Evolutionary conservation across 495 filamentous ascomycete genomes (phyloP).

Genomic region (Trichodelitschia bisporula): DNA sequence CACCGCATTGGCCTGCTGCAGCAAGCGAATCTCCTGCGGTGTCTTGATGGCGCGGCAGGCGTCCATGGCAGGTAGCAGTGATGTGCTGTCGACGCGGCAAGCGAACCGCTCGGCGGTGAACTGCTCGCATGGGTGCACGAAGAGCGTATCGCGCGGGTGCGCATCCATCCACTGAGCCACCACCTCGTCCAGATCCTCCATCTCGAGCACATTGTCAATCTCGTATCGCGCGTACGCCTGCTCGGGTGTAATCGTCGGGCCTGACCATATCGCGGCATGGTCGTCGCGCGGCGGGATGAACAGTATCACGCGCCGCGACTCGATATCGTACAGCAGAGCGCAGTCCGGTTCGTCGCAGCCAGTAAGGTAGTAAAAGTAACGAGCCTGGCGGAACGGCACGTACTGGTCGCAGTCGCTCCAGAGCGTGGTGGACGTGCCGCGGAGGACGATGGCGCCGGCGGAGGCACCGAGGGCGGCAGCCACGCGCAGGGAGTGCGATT

Average conservation of each 20-base stretch:
- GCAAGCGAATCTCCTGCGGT: slow-evolving; percentile 52
- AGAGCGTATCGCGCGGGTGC: slow-evolving; percentile 7
- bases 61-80: slow-evolving; percentile 42
- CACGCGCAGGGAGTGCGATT: too few relatives aligned
- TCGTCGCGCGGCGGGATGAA: slow-evolving; percentile 34
- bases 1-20: slow-evolving; percentile 54
- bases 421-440: slow-evolving; percentile 20
- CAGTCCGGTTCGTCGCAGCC: slow-evolving; percentile 34
- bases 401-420: slow-evolving; percentile 37
- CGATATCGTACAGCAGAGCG: slow-evolving; percentile 35
- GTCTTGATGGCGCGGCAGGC: slow-evolving; percentile 53
- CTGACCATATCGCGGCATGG: slow-evolving; percentile 32
- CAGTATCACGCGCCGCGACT: slow-evolving; percentile 27
- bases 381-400: slow-evolving; percentile 33
- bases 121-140: slow-evolving; percentile 8
- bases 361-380: slow-evolving; percentile 48
- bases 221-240: slow-evolving; percentile 25
- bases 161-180: slow-evolving; percentile 6
- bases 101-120: slow-evolving; percentile 1
- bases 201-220: slow-evolving; percentile 15
- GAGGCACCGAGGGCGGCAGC: slow-evolving; percentile 34
- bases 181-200: slow-evolving; percentile 4
- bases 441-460: slow-evolving; percentile 37
- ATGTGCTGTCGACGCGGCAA: slow-evolving; percentile 15
- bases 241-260: slow-evolving; percentile 24